Evolutionary conservation across 2,329 filamentous ascomycete species (phyloP).

Genomic region (Pseudovirgaria hyperparasitica): DNA sequence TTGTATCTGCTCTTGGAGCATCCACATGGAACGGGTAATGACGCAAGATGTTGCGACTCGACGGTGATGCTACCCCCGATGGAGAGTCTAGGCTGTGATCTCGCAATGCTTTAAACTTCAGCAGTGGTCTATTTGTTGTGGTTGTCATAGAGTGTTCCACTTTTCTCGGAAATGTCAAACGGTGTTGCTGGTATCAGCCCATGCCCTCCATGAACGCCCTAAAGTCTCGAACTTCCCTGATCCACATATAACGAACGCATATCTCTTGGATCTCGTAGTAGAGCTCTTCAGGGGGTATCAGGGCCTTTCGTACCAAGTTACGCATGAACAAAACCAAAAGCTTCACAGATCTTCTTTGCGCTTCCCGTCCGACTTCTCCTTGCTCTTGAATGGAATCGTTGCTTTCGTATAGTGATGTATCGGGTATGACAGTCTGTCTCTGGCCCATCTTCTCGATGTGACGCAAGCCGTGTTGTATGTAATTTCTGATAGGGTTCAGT

Average conservation of each 20-base stretch:
- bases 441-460: constrained; percentile 19
- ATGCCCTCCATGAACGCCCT: constrained; percentile 17
- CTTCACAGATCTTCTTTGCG: constrained; percentile 21
- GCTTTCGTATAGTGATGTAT: constrained; percentile 1
- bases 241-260: constrained; percentile 26
- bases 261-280: constrained; percentile 29
- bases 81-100: too few species aligned
- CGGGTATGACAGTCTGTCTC: constrained; percentile 5
- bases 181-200: too few species aligned
- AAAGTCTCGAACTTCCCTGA: constrained; percentile 28
- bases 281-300: constrained; percentile 17
- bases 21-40: too few species aligned
- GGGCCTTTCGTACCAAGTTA: constrained; percentile 21
- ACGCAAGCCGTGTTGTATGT: constrained; percentile 25
- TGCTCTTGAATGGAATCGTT: constrained; percentile 5
- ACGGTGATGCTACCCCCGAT: too few species aligned
- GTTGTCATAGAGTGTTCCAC: too few species aligned
- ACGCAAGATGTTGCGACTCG: too few species aligned
- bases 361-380: constrained; percentile 15
- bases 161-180: too few species aligned
- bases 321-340: constrained; percentile 25
- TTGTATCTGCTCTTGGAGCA: too few species aligned
- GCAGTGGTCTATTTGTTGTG: too few species aligned
- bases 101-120: too few species aligned
- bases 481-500: constrained; percentile 17